These are phyloP conservation scores for Syzygium oleosum DNA, from an alignment of 345 rosid genomes.

Conservation along the genomic window DNA sequence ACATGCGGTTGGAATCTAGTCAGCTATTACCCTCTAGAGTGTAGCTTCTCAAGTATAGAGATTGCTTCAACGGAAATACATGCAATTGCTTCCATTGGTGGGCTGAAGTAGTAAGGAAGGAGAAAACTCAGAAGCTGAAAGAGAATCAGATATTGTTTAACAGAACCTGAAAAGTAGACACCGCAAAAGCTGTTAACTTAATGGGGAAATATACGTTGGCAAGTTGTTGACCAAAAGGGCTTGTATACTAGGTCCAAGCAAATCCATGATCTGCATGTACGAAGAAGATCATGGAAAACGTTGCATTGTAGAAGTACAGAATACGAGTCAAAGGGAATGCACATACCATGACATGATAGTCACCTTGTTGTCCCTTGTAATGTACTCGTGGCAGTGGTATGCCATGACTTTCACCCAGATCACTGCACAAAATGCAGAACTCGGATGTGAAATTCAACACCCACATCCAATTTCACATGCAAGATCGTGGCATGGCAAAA, in stretches of 20 bases:
- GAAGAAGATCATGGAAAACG: not conserved
- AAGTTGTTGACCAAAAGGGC: constrained; percentile 72
- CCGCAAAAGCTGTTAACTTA: not conserved
- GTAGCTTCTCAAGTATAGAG: constrained; percentile 85
- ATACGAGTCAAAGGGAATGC: not conserved
- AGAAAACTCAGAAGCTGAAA: not conserved
- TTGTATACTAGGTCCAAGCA: constrained; percentile 87
- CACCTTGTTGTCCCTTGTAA: constrained; percentile 79
- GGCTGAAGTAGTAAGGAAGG: constrained; percentile 25
- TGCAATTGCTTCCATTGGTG: constrained; percentile 84
- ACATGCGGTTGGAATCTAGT: not conserved
- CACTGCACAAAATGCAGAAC: constrained; percentile 26
- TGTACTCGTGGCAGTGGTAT: constrained; percentile 65
- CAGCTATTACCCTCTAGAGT: constrained; percentile 57
- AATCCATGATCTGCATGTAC: constrained; percentile 74
- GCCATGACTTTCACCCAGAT: constrained; percentile 87
- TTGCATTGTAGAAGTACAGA: not conserved
- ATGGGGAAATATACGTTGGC: constrained; percentile 39
- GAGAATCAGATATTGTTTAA: not conserved
- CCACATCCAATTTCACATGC: not conserved
- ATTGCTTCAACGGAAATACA: constrained; percentile 89
- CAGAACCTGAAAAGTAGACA: not conserved
- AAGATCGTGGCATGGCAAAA: not conserved
- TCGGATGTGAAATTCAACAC: not conserved
- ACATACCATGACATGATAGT: constrained; percentile 78